Percentiles rank a stretch among this genome's conserved stretches.
Conservation (phyloP, 495 filamentous ascomycete species). For the Cenococcum geophilum region DNA sequence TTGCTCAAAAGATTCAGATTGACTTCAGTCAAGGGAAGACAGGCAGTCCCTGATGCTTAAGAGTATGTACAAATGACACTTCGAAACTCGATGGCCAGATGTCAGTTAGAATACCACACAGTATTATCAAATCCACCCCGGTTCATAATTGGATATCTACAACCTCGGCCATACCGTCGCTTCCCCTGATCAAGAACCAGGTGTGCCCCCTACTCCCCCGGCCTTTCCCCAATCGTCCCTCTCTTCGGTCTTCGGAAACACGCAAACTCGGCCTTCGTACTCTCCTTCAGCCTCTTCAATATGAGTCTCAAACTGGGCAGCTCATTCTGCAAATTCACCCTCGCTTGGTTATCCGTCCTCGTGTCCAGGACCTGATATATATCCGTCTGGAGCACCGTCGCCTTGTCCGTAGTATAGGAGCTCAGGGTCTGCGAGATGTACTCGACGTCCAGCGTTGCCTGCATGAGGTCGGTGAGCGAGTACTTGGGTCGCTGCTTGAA, state of each 20-base stretch:
- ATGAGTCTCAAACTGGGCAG: constrained; percentile 80
- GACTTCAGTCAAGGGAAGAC: too few species aligned
- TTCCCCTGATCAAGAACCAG: too few species aligned
- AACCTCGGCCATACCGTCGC: too few species aligned
- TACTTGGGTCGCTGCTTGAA: constrained; percentile 60
- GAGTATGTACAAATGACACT: too few species aligned
- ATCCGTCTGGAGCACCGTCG: constrained; percentile 68
- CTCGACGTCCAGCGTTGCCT: constrained; percentile 93
- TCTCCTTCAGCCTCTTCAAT: constrained; percentile 75
- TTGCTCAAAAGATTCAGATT: too few species aligned
- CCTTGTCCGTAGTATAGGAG: constrained; percentile 79
- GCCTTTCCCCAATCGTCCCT: constrained; percentile 13
- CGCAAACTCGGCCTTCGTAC: constrained; percentile 73
- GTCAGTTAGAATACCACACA: too few species aligned
- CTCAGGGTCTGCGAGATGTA: constrained; percentile 90
- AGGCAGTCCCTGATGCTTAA: too few species aligned
- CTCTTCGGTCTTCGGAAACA: constrained; percentile 36
- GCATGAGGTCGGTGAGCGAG: constrained; percentile 77
- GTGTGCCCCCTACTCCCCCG: not conserved
- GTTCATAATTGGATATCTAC: too few species aligned
- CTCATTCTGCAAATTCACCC: constrained; percentile 72
- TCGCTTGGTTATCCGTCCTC: constrained; percentile 78
- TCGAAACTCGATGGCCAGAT: too few species aligned
- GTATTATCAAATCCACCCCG: too few species aligned
- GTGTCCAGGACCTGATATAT: constrained; percentile 85